Evolutionary conservation across 2,329 filamentous ascomycete species (phyloP), one percentile per base, ranked within the genome.

Genomic region (Botrytis deweyae): DNA sequence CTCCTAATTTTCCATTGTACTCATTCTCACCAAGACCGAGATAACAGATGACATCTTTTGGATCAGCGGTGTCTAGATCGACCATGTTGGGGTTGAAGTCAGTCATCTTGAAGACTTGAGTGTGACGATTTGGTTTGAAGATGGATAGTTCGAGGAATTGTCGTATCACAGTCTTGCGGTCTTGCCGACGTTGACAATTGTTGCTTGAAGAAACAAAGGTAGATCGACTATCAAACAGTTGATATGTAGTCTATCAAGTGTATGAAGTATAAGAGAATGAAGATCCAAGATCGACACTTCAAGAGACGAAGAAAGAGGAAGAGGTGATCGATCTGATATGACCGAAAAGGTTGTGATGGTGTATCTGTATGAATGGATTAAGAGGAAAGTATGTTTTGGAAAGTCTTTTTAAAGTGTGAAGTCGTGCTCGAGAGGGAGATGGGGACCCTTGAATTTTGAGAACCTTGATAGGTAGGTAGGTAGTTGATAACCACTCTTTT

Each of bases 1-100:
- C 82, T 36, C 91, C 91, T 70, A 93, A 85, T 6, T 80, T 82
- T 36, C 88, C 88, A 76, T 89, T 83, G 77, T 89, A 89, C 33
- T 89, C 85, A 76, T 89, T 89, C 0, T 77, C 80, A 3, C 80
- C 81, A 4, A 78, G 73, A 18, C 83, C 80, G 29, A 89, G 78
- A 78, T 85, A 88, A 79, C 88, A 90, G 77, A 88, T 81, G 63
- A 90, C 80, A 4, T 84, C 79, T 4, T 77, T 78, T 2, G 82
- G 81, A 76, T 85, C 84, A 18, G 80, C 84, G 2, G 81, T 84
- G 63, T 81, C 79, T 36, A 87, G 80, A 74, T 87, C 80, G 79
- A 86, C 85, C 69, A 78, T 83, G 40, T 78, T 79, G 3, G 72
- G 66, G 18, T 73, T 71, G 40, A 73, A 73, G 38, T 71, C 72